Evolutionary conservation across 2,329 filamentous ascomycete species (phyloP).

Genomic region (Diaporthe caulivora): DNA sequence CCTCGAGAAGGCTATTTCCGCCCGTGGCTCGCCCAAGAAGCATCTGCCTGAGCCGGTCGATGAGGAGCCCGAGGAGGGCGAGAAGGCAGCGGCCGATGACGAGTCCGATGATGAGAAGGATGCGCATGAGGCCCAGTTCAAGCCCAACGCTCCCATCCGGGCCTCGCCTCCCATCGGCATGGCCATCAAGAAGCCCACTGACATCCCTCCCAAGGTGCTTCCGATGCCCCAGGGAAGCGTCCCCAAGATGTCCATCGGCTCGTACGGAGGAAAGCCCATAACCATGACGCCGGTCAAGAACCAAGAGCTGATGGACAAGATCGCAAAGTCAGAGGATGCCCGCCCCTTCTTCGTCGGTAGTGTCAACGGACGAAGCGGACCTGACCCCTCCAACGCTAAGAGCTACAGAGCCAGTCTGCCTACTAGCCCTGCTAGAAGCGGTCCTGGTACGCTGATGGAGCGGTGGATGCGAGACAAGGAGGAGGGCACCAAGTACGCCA

Average conservation of each 20-base stretch:
- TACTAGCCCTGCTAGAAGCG: conserved; percentile 41
- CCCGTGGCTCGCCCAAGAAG: conserved; percentile 21
- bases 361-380: conserved; percentile 49
- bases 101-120: conserved; percentile 13
- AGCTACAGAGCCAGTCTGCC: conserved; percentile 47
- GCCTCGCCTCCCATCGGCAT: conserved; percentile 28
- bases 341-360: conserved; percentile 57
- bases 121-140: not conserved
- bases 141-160: conserved; percentile 22
- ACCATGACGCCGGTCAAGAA: conserved; percentile 40
- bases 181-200: conserved; percentile 12
- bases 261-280: conserved; percentile 55
- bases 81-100: not conserved
- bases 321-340: conserved; percentile 51
- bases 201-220: conserved; percentile 31
- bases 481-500: conserved; percentile 32
- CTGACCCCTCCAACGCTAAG: conserved; percentile 45
- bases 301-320: conserved; percentile 45
- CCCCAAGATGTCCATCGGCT: conserved; percentile 48
- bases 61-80: conserved; percentile 15
- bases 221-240: conserved; percentile 37
- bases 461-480: conserved; percentile 37
- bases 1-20: conserved; percentile 26
- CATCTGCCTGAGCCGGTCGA: conserved; percentile 24
- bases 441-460: conserved; percentile 50